These are phyloP conservation scores for Zymoseptoria pseudotritici DNA, from an alignment of 2,329 filamentous ascomycete genomes.

Conservation along the genomic window DNA sequence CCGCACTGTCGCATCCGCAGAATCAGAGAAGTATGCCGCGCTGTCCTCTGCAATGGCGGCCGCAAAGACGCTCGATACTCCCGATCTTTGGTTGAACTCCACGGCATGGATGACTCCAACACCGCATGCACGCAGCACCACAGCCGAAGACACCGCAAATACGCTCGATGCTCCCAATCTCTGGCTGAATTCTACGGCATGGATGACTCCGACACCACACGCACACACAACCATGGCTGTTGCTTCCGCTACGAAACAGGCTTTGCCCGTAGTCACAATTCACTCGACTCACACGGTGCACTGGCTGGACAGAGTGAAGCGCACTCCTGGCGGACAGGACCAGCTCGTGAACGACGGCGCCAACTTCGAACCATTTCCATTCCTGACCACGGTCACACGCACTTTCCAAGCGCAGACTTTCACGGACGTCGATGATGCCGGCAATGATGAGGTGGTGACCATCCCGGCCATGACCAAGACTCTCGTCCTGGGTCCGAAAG, in stretches of 20 bases:
- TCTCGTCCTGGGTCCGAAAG: neutral
- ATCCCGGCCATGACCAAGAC: neutral
- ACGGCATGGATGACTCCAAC: neutral
- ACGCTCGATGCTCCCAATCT: neutral
- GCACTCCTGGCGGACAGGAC: neutral
- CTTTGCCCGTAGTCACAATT: too few relatives aligned
- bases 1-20: neutral
- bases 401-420: neutral
- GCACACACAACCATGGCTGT: neutral
- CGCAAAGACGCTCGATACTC: neutral
- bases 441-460: neutral
- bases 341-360: neutral
- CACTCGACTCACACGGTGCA: too few relatives aligned
- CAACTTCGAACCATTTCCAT: neutral
- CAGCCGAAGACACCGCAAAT: neutral
- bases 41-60: neutral
- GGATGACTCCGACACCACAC: neutral
- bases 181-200: neutral
- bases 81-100: neutral
- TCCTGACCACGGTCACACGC: neutral
- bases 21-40: neutral
- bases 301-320: neutral
- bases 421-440: neutral
- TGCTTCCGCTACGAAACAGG: neutral
- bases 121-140: neutral